A percentile compares a stretch with the other conserved stretches of the same genome.
These are phyloP conservation scores for Papiliotrema nemorosa DNA, from an alignment of 1,284 basidiomycete genomes.

Conservation along the genomic window DNA sequence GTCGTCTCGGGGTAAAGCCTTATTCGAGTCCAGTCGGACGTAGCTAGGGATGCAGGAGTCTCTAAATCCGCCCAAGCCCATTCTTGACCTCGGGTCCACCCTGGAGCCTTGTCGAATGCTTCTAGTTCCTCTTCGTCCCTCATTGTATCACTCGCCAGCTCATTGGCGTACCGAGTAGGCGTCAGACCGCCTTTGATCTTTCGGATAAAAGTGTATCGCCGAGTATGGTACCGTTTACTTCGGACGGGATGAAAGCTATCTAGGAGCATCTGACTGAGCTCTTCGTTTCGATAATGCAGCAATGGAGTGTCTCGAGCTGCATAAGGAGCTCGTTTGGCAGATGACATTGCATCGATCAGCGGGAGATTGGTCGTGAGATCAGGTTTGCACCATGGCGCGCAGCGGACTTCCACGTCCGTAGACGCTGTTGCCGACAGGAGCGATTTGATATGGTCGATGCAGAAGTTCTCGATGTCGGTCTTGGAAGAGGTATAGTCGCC, in stretches of 20 bases:
- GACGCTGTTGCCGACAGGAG: conserved; percentile 5
- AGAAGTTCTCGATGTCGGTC: conserved; percentile 15
- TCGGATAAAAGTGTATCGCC: conserved; percentile 51
- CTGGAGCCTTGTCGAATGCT: conserved; percentile 45
- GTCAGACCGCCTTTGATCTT: conserved; percentile 40
- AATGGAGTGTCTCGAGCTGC: conserved; percentile 29
- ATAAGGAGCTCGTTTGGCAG: conserved; percentile 35
- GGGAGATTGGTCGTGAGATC: conserved; percentile 7
- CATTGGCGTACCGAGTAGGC: not conserved
- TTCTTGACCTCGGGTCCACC: conserved; percentile 42
- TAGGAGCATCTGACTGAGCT: conserved; percentile 52
- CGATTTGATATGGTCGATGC: conserved; percentile 7
- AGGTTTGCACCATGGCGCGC: conserved; percentile 22
- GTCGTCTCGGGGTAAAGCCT: conserved; percentile 9
- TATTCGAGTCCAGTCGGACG: conserved; percentile 20
- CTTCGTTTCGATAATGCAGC: conserved; percentile 46
- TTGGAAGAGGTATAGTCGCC: conserved; percentile 16
- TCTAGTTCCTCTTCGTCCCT: conserved; percentile 38
- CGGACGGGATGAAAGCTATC: conserved; percentile 51
- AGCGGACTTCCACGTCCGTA: conserved; percentile 3
- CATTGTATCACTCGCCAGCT: conserved; percentile 28
- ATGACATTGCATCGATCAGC: conserved; percentile 24
- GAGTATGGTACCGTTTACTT: conserved; percentile 47
- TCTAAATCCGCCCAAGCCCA: conserved; percentile 40
- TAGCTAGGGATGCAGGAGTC: conserved; percentile 17